phyloP scores from a whole-genome alignment of 257 asterid species.

The Petrea volubilis region DNA sequence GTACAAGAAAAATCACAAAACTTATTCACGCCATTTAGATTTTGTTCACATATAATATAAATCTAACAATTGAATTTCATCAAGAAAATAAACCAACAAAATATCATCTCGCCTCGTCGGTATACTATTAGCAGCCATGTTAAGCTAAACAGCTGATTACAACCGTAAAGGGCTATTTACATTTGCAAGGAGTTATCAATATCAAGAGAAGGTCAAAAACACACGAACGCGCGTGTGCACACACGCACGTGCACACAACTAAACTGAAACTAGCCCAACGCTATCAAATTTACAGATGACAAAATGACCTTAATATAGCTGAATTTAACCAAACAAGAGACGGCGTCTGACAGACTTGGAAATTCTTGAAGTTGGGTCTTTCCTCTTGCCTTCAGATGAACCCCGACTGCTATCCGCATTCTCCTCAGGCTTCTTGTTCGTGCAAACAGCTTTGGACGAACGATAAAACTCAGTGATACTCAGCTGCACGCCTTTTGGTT shows the following conservation, averaged over 20 bases:
- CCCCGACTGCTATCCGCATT: constrained; percentile 29
- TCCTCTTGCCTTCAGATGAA: constrained; percentile 54
- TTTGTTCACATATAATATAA: not conserved
- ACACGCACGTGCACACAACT: not conserved
- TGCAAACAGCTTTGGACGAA: constrained; percentile 54
- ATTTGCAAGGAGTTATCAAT: constrained; percentile 16
- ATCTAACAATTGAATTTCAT: too few relatives aligned
- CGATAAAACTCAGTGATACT: constrained; percentile 75
- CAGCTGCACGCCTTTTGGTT: constrained; percentile 53
- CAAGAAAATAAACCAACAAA: too few relatives aligned
- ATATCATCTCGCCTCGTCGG: too few relatives aligned
- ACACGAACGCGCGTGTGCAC: not conserved
- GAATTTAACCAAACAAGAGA: constrained; percentile 57
- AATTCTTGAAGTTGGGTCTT: constrained; percentile 35
- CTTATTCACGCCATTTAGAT: constrained; percentile 35
- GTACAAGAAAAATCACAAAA: not conserved
- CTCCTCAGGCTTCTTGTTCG: constrained; percentile 41
- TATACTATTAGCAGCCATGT: not conserved
- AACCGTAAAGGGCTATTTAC: constrained; percentile 20
- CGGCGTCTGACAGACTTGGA: constrained; percentile 84
- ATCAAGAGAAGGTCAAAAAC: constrained; percentile 8
- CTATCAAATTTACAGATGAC: constrained; percentile 15
- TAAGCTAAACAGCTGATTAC: constrained; percentile 7
- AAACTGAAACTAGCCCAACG: not conserved
- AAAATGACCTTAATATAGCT: not conserved